Conservation (phyloP, 2,329 filamentous ascomycete species). For the Aspergillus costaricaensis region DNA sequence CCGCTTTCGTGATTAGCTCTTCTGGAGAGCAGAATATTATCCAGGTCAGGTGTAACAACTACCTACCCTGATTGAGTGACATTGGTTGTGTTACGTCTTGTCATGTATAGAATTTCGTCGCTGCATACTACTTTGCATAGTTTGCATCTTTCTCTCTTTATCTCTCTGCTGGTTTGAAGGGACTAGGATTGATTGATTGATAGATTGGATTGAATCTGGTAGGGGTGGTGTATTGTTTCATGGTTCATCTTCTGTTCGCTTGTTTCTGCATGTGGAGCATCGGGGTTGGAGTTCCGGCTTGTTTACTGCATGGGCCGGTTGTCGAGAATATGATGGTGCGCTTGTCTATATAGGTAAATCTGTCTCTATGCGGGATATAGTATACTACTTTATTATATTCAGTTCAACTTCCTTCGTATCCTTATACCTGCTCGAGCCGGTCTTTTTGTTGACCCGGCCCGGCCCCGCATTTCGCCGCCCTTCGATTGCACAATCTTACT, state of each 20-base stretch:
- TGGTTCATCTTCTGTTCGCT: background rate
- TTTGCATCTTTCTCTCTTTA: background rate
- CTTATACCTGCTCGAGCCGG: too few species aligned
- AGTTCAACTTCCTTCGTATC: too few species aligned
- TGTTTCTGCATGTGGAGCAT: background rate
- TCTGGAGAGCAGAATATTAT: conserved; percentile 44
- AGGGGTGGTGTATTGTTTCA: background rate
- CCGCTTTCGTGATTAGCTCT: conserved; percentile 72
- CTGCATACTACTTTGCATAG: background rate
- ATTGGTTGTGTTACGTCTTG: background rate
- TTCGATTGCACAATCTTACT: too few species aligned
- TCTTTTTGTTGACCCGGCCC: too few species aligned
- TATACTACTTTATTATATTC: too few species aligned
- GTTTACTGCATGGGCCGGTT: background rate
- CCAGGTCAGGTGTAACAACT: conserved; percentile 46
- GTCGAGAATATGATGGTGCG: background rate
- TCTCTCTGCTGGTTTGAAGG: conserved; percentile 11
- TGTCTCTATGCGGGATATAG: too few species aligned
- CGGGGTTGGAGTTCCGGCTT: background rate
- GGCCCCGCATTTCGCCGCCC: too few species aligned
- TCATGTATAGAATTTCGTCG: background rate
- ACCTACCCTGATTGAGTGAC: conserved; percentile 19
- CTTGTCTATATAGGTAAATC: too few species aligned
- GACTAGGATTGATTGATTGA: background rate
- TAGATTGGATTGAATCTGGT: background rate